Percentiles rank a stretch among this genome's conserved stretches.
phyloP scores from a whole-genome alignment of 306 rosid genomes.

The Alnus glutinosa region DNA sequence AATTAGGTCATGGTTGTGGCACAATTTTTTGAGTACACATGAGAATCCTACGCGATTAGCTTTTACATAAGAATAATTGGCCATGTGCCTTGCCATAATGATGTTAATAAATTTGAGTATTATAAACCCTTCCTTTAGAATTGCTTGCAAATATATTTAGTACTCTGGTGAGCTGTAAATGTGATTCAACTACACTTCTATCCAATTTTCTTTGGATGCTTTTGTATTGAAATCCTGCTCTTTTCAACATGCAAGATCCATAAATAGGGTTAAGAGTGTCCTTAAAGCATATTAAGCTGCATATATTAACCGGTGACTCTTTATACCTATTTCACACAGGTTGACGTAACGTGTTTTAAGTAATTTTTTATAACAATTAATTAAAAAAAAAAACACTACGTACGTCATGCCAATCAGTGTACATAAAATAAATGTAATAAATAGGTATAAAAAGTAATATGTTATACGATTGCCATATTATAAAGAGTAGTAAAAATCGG shows the following conservation, averaged over 20 bases:
- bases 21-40: conserved; percentile 25
- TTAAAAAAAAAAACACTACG: too few relatives aligned
- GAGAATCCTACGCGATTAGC: conserved; percentile 34
- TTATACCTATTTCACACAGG: too few relatives aligned
- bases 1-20: conserved; percentile 41
- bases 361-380: too few relatives aligned
- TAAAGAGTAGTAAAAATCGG: too few relatives aligned
- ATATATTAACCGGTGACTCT: not conserved
- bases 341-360: too few relatives aligned
- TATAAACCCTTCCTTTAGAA: conserved; percentile 11
- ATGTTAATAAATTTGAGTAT: conserved; percentile 28
- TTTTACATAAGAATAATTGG: conserved; percentile 26
- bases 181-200: not conserved
- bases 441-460: too few relatives aligned
- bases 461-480: too few relatives aligned
- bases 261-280: conserved; percentile 13
- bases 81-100: conserved; percentile 57
- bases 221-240: conserved; percentile 14
- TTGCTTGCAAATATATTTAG: conserved; percentile 21
- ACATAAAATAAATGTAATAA: too few relatives aligned
- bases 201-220: conserved; percentile 15
- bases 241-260: not conserved
- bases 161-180: conserved; percentile 32
- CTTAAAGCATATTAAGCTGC: not conserved
- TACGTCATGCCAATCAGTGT: too few relatives aligned